Base-by-base conservation (phyloP, 495 filamentous ascomycete genomes). In the Barbatosphaeria neglecta region DNA sequence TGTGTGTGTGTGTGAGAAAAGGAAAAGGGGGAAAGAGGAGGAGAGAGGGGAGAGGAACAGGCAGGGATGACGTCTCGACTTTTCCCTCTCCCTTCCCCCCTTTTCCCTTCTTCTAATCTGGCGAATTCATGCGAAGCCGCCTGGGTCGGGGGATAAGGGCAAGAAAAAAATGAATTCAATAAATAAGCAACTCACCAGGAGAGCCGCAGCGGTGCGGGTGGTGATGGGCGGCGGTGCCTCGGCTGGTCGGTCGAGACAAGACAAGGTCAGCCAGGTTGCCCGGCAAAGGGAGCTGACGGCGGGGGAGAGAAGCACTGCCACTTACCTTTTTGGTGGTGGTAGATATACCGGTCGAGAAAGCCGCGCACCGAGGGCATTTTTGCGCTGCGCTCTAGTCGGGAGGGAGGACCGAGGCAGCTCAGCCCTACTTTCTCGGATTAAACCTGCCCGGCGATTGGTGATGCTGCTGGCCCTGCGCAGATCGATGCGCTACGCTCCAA, bases 191-290 rank as follows among this genome's bases (percentile, higher is more conserved):
- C 60, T 57, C 40, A 63, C 60, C 25, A 61, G 58, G 37, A 63
- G 48, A 35, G 55, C 53, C 53, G 54, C 49, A 46, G 60, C 60
- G 47, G 53, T 54, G 38, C 40, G 45, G 38, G 55, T 57, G 47
- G 49, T 63, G 55, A 63, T 63, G 56, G 60, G 53, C 27, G 53
- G 59, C 44, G 55, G 57, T 56, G 39, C 39, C 24, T 57, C 55
- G 33, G 59, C 59, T 63, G 42, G 15, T 11, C 20, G 8, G 23
- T 22, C 22, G 20, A 41, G 39, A 20, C 49, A 51, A 50, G 58
- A 20, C 49, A 51, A 50, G 58, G 45, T 56, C 49, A 47, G 59
- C 43, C 44, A 50, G 52, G 45, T 44, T 19, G 33, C 13, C 15
- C 33, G 3, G 39, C 13, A 20, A 13, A 40, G 18, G 39, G 22